phyloP scores from a whole-genome alignment of 768 basidiomycete genomes.

The Paxillus ammoniavirescens region DNA sequence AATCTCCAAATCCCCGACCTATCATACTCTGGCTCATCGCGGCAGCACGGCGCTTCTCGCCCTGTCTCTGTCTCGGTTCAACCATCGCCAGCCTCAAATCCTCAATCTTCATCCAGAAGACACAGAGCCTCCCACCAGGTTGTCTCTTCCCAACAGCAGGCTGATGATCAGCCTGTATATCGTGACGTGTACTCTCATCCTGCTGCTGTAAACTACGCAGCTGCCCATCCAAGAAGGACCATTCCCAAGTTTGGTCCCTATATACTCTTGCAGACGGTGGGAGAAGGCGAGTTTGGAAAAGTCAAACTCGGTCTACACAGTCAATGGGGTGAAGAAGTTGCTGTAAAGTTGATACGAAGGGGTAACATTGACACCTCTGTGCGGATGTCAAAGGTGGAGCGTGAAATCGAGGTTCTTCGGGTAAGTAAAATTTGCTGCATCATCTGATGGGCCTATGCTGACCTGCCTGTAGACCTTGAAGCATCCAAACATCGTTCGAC shows the following conservation, averaged over 20 bases:
- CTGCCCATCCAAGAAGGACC: conserved; percentile 79
- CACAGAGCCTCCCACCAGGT: conserved; percentile 76
- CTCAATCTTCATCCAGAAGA: conserved; percentile 46
- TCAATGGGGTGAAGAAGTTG: conserved; percentile 97
- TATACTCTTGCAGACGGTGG: conserved; percentile 90
- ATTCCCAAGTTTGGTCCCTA: conserved; percentile 97
- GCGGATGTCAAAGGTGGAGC: conserved; percentile 91
- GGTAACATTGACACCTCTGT: conserved; percentile 87
- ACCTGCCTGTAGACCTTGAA: conserved; percentile 69
- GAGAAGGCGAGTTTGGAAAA: conserved; percentile 98
- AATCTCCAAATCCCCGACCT: conserved; percentile 46
- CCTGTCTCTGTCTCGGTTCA: conserved; percentile 61
- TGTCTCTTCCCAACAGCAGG: conserved; percentile 48
- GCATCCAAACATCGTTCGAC: conserved; percentile 96
- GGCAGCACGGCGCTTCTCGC: conserved; percentile 40
- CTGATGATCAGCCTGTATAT: conserved; percentile 47
- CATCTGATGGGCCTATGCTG: neutral
- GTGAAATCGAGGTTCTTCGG: conserved; percentile 96
- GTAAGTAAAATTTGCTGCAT: conserved; percentile 46
- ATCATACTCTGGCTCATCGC: conserved; percentile 45
- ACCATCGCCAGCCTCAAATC: conserved; percentile 43
- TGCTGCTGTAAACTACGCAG: conserved; percentile 77
- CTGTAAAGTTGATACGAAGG: conserved; percentile 92
- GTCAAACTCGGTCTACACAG: conserved; percentile 96
- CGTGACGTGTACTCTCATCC: conserved; percentile 84